Evolutionary conservation across 176 grass and related monocot genomes (phyloP).

Genomic region (Phoenix roebelenii): DNA sequence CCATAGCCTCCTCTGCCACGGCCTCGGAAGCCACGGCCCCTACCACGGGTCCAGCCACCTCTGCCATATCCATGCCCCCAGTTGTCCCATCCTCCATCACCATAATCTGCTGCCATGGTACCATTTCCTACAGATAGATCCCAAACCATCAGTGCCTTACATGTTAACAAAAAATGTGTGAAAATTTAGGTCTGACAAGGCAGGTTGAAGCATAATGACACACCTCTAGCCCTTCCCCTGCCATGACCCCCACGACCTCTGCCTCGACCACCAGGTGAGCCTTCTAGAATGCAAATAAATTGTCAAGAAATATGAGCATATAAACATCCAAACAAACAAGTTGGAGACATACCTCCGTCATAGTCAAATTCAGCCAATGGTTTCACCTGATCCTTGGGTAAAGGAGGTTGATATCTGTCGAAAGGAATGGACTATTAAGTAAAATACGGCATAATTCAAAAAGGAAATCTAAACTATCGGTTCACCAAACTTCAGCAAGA

Average conservation of each 20-base stretch:
- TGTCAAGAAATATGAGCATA: not conserved
- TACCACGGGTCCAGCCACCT: slow-evolving; percentile 46
- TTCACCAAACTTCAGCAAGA: too few relatives aligned
- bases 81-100: slow-evolving; percentile 34
- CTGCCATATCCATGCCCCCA: slow-evolving; percentile 39
- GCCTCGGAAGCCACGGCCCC: slow-evolving; percentile 36
- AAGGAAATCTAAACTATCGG: too few relatives aligned
- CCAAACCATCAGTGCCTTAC: slow-evolving; percentile 11
- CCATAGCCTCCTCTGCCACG: slow-evolving; percentile 48
- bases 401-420: slow-evolving; percentile 67
- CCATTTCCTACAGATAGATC: slow-evolving; percentile 32
- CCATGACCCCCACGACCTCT: slow-evolving; percentile 50
- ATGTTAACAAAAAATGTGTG: not conserved
- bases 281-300: slow-evolving; percentile 28
- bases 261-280: slow-evolving; percentile 34
- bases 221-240: slow-evolving; percentile 78
- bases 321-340: not conserved
- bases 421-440: not conserved
- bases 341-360: slow-evolving; percentile 30
- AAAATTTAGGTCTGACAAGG: not conserved
- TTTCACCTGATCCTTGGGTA: slow-evolving; percentile 62
- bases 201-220: slow-evolving; percentile 1
- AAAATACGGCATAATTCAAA: too few relatives aligned
- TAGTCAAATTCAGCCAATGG: slow-evolving; percentile 59
- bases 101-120: slow-evolving; percentile 10